Conservation (phyloP, 2,329 filamentous ascomycete genomes). For the Cladophialophora exuberans region DNA sequence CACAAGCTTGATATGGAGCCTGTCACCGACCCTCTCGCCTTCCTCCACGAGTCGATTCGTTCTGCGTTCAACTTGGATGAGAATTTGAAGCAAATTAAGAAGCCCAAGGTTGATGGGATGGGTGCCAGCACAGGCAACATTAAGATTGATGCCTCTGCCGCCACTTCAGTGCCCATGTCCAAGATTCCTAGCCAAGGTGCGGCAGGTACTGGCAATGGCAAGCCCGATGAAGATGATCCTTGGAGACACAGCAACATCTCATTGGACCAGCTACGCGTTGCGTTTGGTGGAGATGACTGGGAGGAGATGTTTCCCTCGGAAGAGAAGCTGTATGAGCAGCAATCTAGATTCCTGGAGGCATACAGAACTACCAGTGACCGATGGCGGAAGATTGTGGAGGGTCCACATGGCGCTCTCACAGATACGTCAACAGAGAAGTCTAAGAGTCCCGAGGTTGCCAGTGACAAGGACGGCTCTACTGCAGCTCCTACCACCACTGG, state of each 20-base stretch:
- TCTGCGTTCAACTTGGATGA: conserved; percentile 53
- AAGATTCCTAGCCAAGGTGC: conserved; percentile 22
- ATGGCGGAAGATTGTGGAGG: conserved; percentile 28
- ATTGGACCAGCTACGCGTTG: conserved; percentile 26
- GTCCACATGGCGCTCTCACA: conserved; percentile 25
- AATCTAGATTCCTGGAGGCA: conserved; percentile 21
- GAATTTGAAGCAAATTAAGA: conserved; percentile 45
- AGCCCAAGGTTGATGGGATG: conserved; percentile 33
- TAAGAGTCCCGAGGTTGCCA: conserved; percentile 24
- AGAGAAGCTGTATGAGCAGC: conserved; percentile 20
- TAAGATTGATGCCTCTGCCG: conserved; percentile 25
- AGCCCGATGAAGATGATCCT: conserved; percentile 16
- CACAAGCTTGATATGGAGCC: conserved; percentile 54
- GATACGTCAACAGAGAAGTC: conserved; percentile 30
- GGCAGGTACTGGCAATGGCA: background rate
- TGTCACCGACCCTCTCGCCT: conserved; percentile 60
- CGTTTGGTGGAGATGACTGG: conserved; percentile 32
- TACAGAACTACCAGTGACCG: conserved; percentile 28
- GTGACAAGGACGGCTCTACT: conserved; percentile 23
- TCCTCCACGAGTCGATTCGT: conserved; percentile 56
- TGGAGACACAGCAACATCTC: conserved; percentile 30
- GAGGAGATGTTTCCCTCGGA: conserved; percentile 31
- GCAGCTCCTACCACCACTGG: background rate
- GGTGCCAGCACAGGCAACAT: conserved; percentile 1
- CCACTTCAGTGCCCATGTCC: conserved; percentile 27